These are phyloP conservation scores for Sphagnum tenellum DNA, from an alignment of 225 moss, liverwort and hornwort genomes.

Conservation along the genomic window DNA sequence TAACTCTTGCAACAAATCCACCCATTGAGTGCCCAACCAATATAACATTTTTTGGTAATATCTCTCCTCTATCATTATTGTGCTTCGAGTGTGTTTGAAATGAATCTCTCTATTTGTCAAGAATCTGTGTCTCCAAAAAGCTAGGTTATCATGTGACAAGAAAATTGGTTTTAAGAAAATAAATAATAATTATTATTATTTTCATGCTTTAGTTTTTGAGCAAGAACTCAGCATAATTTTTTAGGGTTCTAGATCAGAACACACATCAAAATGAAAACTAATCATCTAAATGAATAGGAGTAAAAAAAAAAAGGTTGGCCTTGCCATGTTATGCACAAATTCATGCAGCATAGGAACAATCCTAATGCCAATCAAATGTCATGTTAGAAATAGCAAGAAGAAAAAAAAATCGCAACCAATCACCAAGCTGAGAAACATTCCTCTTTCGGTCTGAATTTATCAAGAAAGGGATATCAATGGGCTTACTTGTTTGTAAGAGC, in stretches of 20 bases:
- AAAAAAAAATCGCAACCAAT: background rate
- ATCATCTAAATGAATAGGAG: no score
- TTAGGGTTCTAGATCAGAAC: no score
- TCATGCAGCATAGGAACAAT: background rate
- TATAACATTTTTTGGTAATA: slow-evolving; percentile 76
- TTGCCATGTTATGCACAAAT: background rate
- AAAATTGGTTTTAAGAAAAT: no score
- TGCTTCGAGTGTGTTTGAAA: slow-evolving; percentile 87
- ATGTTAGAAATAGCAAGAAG: background rate
- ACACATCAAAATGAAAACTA: no score
- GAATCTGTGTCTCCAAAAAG: slow-evolving; percentile 40
- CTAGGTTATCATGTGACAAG: background rate
- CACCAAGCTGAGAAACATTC: no score
- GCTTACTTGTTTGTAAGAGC: slow-evolving; percentile 92
- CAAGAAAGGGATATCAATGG: no score
- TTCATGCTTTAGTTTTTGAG: no score
- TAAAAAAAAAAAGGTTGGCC: no score
- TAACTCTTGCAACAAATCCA: slow-evolving; percentile 97
- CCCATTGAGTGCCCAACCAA: slow-evolving; percentile 99
- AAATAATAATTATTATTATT: no score
- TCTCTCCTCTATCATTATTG: slow-evolving; percentile 73
- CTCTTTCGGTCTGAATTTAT: background rate
- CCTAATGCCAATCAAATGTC: no score
- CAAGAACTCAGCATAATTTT: no score
- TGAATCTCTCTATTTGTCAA: slow-evolving; percentile 89